Evolutionary conservation across 805 yeast species (phyloP).

Genomic region (Wickerhamomyces tratensis): DNA sequence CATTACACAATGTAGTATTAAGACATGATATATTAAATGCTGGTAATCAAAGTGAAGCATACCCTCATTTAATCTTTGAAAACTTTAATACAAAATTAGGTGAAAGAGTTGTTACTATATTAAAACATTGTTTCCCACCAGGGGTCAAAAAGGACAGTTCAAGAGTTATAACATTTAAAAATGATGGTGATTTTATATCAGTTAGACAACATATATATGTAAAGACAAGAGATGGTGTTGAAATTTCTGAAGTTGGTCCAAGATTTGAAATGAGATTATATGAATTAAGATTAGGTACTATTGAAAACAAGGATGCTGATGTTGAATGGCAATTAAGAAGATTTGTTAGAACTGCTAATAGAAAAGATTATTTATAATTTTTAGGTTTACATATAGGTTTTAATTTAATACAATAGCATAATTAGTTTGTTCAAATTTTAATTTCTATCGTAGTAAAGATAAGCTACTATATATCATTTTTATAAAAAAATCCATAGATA

Average conservation of each 20-base stretch:
- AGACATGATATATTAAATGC: conserved; percentile 85
- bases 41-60: conserved; percentile 85
- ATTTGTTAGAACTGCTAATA: conserved; percentile 89
- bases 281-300: conserved; percentile 80
- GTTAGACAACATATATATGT: conserved; percentile 95
- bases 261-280: conserved; percentile 93
- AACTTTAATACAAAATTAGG: conserved; percentile 80
- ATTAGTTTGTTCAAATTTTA: no score
- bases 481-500: no score
- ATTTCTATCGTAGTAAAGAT: no score
- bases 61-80: conserved; percentile 91
- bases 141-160: conserved; percentile 90
- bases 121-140: conserved; percentile 90
- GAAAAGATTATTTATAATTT: conserved; percentile 67
- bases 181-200: conserved; percentile 83
- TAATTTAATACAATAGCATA: no score
- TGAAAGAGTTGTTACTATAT: conserved; percentile 63
- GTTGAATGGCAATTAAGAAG: conserved; percentile 95
- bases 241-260: conserved; percentile 96
- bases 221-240: conserved; percentile 79
- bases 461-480: no score
- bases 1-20: conserved; percentile 86
- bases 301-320: conserved; percentile 94
- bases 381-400: no score
- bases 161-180: conserved; percentile 87